A percentile compares a stretch with the other conserved stretches of the same genome.
Evolutionary conservation across 208 protist species (phyloP).

Genomic region (Leishmania lainsoni): DNA sequence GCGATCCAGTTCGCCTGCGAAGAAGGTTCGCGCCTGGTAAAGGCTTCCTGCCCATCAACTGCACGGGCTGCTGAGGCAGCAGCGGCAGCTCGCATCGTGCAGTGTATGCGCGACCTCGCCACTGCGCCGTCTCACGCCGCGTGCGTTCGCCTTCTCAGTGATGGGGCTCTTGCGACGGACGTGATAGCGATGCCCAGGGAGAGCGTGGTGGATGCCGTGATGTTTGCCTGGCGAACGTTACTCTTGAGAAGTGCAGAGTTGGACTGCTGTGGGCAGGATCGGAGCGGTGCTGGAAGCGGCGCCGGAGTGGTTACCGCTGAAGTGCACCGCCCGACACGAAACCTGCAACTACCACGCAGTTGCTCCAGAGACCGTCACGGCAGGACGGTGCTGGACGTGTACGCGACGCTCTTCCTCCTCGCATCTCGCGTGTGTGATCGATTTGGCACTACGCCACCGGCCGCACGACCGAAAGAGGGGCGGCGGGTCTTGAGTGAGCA

Average conservation of each 20-base stretch:
- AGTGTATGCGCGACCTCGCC: conserved; percentile 9
- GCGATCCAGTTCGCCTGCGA: conserved; percentile 12
- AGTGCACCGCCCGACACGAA: neutral
- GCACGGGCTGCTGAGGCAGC: neutral
- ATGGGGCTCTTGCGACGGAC: neutral
- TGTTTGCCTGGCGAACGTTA: conserved; percentile 5
- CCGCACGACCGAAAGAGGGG: neutral
- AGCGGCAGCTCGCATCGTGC: neutral
- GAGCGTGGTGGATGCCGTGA: neutral
- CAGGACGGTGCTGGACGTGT: conserved; percentile 9
- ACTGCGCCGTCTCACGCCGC: conserved; percentile 11
- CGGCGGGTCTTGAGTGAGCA: neutral
- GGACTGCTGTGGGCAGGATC: neutral
- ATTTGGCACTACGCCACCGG: neutral
- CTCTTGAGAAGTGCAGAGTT: conserved; percentile 3
- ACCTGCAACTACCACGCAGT: neutral
- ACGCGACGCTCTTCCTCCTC: conserved; percentile 4
- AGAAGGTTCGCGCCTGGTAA: neutral
- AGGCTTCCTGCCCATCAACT: neutral
- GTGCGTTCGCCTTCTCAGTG: conserved; percentile 6
- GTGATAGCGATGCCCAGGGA: neutral
- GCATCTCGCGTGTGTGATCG: neutral
- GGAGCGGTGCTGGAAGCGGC: neutral
- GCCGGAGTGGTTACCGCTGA: neutral
- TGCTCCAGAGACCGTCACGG: neutral